Base-by-base conservation (phyloP, 768 basidiomycete species). In the Sarcodon aspratus region DNA sequence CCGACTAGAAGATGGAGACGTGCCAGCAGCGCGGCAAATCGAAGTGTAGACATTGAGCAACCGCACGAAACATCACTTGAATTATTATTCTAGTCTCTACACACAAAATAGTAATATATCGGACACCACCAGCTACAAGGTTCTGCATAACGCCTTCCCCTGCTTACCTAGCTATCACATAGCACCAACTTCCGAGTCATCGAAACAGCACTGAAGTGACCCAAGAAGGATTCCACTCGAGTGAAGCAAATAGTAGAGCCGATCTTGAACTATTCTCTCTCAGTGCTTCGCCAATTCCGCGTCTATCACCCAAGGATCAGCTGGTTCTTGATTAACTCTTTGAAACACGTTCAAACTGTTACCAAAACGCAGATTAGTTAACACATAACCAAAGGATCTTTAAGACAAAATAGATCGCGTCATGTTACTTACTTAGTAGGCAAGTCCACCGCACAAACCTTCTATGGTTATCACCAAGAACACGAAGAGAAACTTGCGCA, bases 261-360 rank as follows among this genome's bases (percentile, higher is more conserved):
- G 48, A 95, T 94, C 71, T 80, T 82, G 67, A 92, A 93, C 66
- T 93, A n/a, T n/a, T n/a, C n/a, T n/a, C n/a, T n/a, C n/a, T n/a
- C n/a, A n/a, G n/a, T 91, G 88, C 59, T 75, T 73, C 27, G 74
- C 69, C 36, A 78, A 72, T 58, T 85, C 84, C 36, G 68, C 57
- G 52, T 80, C 74, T 49, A 72, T 67, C 46, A 63, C 45, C 64
- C 13, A 67, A 63, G 31, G 66, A 51, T 76, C 71, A 7, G 72
- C 74, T 3, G 68, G 70, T 55, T 86, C 85, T 54, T 86, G 85
- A 49, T 88, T 92, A 49, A 93, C 72, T 37, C 76, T 79, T 62
- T 86, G 88, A 63, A 85, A 94, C 9, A 82, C 86, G 57, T 90
- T 93, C 45, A 94, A 90, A 55, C 88, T 89, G 45, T n/a, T 2